Evolutionary conservation across 805 yeast genomes (phyloP), one percentile per base, ranked within the genome.

Genomic region (Saccharomycopsis microspora): DNA sequence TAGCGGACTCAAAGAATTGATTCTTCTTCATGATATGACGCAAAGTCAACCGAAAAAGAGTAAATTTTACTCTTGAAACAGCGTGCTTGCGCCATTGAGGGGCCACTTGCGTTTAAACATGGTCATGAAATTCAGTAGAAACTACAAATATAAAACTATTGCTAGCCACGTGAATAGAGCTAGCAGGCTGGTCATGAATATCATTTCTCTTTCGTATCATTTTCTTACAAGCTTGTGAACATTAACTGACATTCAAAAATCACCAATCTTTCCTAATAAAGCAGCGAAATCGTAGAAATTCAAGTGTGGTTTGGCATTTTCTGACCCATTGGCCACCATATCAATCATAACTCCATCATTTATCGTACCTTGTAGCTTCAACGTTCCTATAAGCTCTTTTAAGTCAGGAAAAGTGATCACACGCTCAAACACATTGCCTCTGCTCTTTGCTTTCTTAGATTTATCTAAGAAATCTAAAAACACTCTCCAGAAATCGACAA

Each of bases 251-350:
- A 19, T 19, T 8, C 32, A 27, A 33, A 50, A 28, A 29, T 50
- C 53, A 8, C 35, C 53, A 1, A 39, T 37, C 38, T 48, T 50
- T 6, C 51, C 53, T 32, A 50, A n/a, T 10, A 50, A 29, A 4
- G 39, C 32, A 41, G 39, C 32, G 40, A 50, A 50, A 27, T 47
- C 53, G n/a, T 39, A 45, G n/a, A 50, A 47, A 38, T 44, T 44
- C 9, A 50, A 30, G n/a, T n/a, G n/a, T 2, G 51, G 46, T 19
- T 42, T 50, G 4, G 41, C 48, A 35, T 19, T 32, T 8, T 47
- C 53, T 3, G 48, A 43, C 33, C 51, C 53, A 27, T 31, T 40
- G 5, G 53, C 47, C 8, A 50, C 39, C 53, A 50, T 50, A 29
- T 50, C 53, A 30, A 50, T 47, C 11, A 50, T 47, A 9, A 50